Evolutionary conservation across 306 rosid species (phyloP), one percentile per base, ranked within the genome.

Genomic region (Psophocarpus tetragonolobus): DNA sequence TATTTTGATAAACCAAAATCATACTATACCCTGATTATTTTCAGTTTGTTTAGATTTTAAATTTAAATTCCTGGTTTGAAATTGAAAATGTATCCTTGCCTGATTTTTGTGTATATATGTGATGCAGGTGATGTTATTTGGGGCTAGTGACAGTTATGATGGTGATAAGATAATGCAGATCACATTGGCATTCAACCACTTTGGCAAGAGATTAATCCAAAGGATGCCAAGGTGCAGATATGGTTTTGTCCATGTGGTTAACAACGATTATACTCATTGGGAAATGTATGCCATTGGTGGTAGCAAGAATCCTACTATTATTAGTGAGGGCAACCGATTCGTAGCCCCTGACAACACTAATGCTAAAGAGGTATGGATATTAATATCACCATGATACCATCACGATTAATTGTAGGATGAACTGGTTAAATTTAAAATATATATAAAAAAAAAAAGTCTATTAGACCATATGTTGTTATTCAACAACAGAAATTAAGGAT

Each of bases 251-350:
- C 97, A 94, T 62, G 87, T 92, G 0, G 89, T 94, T 35, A 94
- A 94, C 87, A 94, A 94, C 45, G 93, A 89, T 78, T 94, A 92
- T 85, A 90, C 89, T 58, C 94, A 88, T 23, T 94, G 98, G 97
- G 77, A 82, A 58, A 94, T 91, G 98, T 94, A 94, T 50, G 98
- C 97, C 89, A 89, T 94, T 33, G 98, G 98, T 6, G 97, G 97
- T 41, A 92, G 88, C 86, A 71, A 50, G 64, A 75, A 88, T 21
- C 97, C 98, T 62, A 94, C 97, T 74, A 86, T 92, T 58, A 80
- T 94, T 44, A 94, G 97, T 50, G 97, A 94, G 82, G 98, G 95
- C 29, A 94, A 94, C 79, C 74, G 97, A 54, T 94, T 90, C 89
- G 82, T 88, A n/a, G 97, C 97, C 68, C 88, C 92, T n/a, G 1